These are phyloP conservation scores for Solanum hybrid DNA, from an alignment of 305 asterid genomes.

Conservation along the genomic window DNA sequence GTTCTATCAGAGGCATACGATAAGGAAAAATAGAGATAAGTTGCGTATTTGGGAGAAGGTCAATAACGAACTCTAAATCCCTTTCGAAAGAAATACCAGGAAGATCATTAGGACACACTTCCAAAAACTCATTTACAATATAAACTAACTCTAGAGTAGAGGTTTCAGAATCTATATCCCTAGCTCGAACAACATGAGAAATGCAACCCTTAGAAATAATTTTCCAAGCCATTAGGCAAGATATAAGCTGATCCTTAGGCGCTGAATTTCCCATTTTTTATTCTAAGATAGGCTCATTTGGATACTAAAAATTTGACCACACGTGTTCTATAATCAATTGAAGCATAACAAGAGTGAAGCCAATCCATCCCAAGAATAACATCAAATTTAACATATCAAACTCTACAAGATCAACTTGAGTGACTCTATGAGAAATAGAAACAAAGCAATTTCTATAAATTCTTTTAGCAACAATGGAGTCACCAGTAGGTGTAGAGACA, in stretches of 20 bases:
- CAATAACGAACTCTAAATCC: too few relatives aligned
- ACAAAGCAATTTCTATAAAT: not conserved
- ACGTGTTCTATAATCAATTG: not conserved
- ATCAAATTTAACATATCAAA: not conserved
- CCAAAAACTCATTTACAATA: not conserved
- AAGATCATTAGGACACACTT: not conserved
- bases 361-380: not conserved
- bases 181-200: not conserved
- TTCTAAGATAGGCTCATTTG: not conserved
- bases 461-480: not conserved
- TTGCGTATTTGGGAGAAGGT: not conserved
- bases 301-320: not conserved
- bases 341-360: not conserved
- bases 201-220: not conserved
- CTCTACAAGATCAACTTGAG: not conserved
- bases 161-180: not conserved
- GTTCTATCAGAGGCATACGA: not conserved
- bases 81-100: not conserved
- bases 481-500: not conserved
- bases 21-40: not conserved
- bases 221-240: not conserved
- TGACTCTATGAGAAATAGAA: not conserved
- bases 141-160: not conserved
- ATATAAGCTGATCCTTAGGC: not conserved
- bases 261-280: not conserved